These are phyloP conservation scores for Aureobasidium sp. DNA, from an alignment of 2,329 filamentous ascomycete species.

Conservation along the genomic window DNA sequence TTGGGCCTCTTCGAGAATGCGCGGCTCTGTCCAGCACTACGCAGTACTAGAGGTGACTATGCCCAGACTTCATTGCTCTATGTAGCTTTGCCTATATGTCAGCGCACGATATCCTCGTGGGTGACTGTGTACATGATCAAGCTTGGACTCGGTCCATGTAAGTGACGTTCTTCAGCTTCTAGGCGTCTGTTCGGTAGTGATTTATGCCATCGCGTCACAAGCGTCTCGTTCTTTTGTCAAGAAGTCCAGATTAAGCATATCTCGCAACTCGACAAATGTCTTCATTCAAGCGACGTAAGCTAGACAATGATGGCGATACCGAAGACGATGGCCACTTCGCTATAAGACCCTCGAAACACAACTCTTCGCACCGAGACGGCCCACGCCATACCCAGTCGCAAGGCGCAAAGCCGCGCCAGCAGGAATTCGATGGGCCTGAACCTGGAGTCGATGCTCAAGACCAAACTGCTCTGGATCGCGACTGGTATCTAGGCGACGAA, in stretches of 20 bases:
- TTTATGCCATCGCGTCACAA: background rate
- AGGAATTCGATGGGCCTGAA: conserved; percentile 56
- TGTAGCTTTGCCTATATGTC: too few species aligned
- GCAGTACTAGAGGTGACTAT: too few species aligned
- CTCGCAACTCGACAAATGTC: conserved; percentile 4
- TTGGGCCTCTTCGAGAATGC: background rate
- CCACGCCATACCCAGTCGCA: conserved; percentile 25
- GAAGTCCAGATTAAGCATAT: background rate
- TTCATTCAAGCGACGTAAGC: conserved; percentile 51
- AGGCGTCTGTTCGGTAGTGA: background rate
- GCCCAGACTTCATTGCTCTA: too few species aligned
- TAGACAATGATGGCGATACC: conserved; percentile 43
- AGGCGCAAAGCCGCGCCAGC: conserved; percentile 41
- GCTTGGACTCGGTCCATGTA: too few species aligned
- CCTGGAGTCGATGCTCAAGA: conserved; percentile 58
- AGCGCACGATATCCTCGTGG: too few species aligned
- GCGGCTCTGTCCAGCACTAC: background rate
- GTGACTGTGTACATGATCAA: too few species aligned
- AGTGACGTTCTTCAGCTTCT: background rate
- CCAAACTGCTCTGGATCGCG: conserved; percentile 69
- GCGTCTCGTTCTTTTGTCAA: background rate
- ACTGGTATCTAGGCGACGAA: conserved; percentile 90
- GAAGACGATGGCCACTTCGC: conserved; percentile 46
- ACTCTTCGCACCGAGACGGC: conserved; percentile 5
- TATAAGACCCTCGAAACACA: conserved; percentile 41